Evolutionary conservation across 129 eudicot genomes (phyloP).

Genomic region (Sambucus nigra): DNA sequence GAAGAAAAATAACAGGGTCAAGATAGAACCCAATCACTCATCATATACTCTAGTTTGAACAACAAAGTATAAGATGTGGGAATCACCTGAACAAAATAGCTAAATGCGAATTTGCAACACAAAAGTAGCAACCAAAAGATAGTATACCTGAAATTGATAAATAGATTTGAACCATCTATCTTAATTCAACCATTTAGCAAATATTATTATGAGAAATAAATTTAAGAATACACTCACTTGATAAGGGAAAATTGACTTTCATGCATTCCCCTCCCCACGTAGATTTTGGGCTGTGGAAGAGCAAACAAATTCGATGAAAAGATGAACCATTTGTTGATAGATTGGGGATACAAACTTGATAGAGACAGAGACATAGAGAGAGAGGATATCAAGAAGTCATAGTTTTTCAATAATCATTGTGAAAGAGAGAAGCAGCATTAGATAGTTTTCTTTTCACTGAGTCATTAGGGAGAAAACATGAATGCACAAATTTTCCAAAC

Average conservation of each 20-base stretch:
- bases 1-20: slow-evolving; percentile 14
- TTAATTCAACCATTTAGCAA: too few species aligned
- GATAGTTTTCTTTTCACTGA: too few species aligned
- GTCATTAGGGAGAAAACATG: too few species aligned
- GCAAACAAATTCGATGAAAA: slow-evolving; percentile 10
- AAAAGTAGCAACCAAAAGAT: neutral
- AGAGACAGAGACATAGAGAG: too few species aligned
- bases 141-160: neutral
- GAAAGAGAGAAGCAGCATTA: too few species aligned
- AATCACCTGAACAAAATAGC: slow-evolving; percentile 61
- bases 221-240: slow-evolving; percentile 66
- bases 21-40: slow-evolving; percentile 13
- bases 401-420: too few species aligned
- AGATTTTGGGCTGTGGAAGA: slow-evolving; percentile 80
- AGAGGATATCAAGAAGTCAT: too few species aligned
- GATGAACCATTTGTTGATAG: neutral
- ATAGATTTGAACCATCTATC: neutral
- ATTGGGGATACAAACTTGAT: slow-evolving; percentile 1
- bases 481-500: too few species aligned
- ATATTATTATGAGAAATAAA: too few species aligned
- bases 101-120: slow-evolving; percentile 42
- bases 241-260: slow-evolving; percentile 92
- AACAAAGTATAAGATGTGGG: slow-evolving; percentile 14
- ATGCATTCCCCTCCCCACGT: slow-evolving; percentile 99
- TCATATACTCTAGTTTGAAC: slow-evolving; percentile 11